Conservation (phyloP, 495 filamentous ascomycete species). For the Penicillium pancosmium region DNA sequence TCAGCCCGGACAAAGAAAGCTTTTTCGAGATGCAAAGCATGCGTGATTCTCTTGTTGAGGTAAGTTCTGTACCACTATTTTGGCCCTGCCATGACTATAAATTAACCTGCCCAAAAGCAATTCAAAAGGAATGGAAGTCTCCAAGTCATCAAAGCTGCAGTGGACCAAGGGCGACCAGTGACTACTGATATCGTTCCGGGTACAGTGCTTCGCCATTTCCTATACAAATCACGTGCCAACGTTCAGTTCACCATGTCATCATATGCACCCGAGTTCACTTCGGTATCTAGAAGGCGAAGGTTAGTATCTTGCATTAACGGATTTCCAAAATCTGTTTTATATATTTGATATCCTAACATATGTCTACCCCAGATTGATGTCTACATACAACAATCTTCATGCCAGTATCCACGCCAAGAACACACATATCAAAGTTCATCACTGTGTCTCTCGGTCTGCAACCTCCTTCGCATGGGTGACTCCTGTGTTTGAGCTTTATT, state of each 20-base stretch:
- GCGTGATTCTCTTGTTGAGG: slow-evolving; percentile 76
- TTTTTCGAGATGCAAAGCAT: slow-evolving; percentile 89
- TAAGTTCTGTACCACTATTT: slow-evolving; percentile 20
- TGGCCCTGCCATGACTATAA: neutral
- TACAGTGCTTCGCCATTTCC: slow-evolving; percentile 81
- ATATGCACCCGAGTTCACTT: slow-evolving; percentile 71
- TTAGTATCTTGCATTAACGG: slow-evolving; percentile 21
- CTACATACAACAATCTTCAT: slow-evolving; percentile 82
- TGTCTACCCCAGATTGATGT: slow-evolving; percentile 61
- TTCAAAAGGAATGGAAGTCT: slow-evolving; percentile 77
- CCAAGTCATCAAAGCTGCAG: slow-evolving; percentile 70
- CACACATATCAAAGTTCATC: slow-evolving; percentile 80
- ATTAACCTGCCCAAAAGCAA: slow-evolving; percentile 41
- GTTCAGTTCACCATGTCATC: slow-evolving; percentile 95
- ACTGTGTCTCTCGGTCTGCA: slow-evolving; percentile 70
- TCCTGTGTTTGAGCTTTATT: slow-evolving; percentile 90
- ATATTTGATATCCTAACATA: neutral
- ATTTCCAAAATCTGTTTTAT: neutral
- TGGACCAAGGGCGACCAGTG: slow-evolving; percentile 67
- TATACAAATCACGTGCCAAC: slow-evolving; percentile 91
- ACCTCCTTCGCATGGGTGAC: slow-evolving; percentile 89
- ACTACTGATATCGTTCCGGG: slow-evolving; percentile 77
- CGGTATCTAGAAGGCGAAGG: slow-evolving; percentile 66
- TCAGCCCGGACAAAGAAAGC: slow-evolving; percentile 87
- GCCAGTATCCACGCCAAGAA: slow-evolving; percentile 81